Base-by-base conservation (phyloP, 2,329 filamentous ascomycete genomes). In the Cryphonectria japonica region DNA sequence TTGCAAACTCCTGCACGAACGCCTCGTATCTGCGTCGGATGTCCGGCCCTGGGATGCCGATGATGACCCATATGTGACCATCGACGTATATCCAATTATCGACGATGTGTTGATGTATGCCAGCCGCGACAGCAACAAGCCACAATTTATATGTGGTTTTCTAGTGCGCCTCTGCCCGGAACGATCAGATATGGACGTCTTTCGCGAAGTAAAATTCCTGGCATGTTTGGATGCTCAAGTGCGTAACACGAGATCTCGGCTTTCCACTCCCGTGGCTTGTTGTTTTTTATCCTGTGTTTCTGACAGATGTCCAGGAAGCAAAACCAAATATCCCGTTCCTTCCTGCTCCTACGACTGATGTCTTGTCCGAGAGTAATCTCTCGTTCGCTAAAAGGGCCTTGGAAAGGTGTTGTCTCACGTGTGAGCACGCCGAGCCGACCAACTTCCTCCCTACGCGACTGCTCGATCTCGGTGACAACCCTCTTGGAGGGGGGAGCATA, bases 181-280 rank as follows among this genome's bases (percentile, higher is more conserved):
- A 29, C n/a, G 13, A 14, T 57, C n/a, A 16, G 52, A 57, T 16
- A 29, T 57, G 26, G 26, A 57, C 5, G 26, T 57, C 3, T 57
- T 57, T 8, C 52, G n/a, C 52, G n/a, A 57, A 29, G 52, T 57
- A n/a, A 57, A 57, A 29, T 57, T 57, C n/a, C 52, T 57, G n/a
- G 13, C 26, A 3, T 57, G 52, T 29, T 9, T 57, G 52, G 52
- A 57, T 57, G 52, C 52, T 57, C 52, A 29, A 16, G 52, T 57
- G 11, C n/a, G 52, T 57, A 16, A n/a, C 11, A 50, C 46, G 11
- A n/a, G 3, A n/a, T 50, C 46, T 50, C 11, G 8, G 4, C 14
- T 11, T 57, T 57, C 26, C 5, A n/a, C 11, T 22, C 3, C 6
- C 19, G 8, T 2, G 19, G 2, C 2, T 29, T 29, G 22, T 29